A percentile compares a stretch with the other conserved stretches of the same genome.
These are phyloP conservation scores for Bipolaris oryzae DNA, from an alignment of 2,329 filamentous ascomycete species.

Conservation along the genomic window DNA sequence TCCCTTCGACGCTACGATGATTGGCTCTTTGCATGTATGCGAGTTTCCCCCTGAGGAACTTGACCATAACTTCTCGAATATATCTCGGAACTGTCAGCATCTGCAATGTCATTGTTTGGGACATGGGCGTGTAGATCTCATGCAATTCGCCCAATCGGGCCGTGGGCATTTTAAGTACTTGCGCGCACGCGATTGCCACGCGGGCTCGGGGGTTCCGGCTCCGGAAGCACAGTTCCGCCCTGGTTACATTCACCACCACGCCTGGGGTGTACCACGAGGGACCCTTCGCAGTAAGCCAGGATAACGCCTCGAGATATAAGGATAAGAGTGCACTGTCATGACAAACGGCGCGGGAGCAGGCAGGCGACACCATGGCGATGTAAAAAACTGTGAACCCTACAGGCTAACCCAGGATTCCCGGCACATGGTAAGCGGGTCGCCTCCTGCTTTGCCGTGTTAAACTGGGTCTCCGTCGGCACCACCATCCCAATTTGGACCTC, in stretches of 20 bases:
- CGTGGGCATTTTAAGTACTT: slow-evolving; percentile 1
- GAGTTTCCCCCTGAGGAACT: background rate
- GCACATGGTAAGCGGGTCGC: background rate
- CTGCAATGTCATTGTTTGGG: background rate
- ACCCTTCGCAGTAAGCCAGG: background rate
- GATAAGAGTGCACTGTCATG: too few species aligned
- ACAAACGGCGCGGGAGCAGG: background rate
- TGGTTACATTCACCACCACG: background rate
- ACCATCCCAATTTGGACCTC: background rate
- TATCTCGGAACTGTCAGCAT: background rate
- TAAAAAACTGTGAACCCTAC: background rate
- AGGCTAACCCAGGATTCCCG: background rate
- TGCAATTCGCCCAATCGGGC: slow-evolving; percentile 7
- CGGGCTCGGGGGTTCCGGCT: background rate
- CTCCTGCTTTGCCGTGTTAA: slow-evolving; percentile 11
- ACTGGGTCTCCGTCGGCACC: background rate
- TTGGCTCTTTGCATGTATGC: background rate
- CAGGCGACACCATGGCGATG: background rate
- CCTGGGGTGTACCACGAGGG: background rate
- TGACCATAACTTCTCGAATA: background rate
- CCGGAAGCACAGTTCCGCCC: background rate
- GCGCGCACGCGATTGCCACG: background rate
- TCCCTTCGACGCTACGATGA: background rate
- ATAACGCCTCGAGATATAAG: background rate
- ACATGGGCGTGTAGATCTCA: background rate